Evolutionary conservation across 495 filamentous ascomycete genomes (phyloP), one percentile per base, ranked within the genome.

Genomic region (Xylaria intraflava): DNA sequence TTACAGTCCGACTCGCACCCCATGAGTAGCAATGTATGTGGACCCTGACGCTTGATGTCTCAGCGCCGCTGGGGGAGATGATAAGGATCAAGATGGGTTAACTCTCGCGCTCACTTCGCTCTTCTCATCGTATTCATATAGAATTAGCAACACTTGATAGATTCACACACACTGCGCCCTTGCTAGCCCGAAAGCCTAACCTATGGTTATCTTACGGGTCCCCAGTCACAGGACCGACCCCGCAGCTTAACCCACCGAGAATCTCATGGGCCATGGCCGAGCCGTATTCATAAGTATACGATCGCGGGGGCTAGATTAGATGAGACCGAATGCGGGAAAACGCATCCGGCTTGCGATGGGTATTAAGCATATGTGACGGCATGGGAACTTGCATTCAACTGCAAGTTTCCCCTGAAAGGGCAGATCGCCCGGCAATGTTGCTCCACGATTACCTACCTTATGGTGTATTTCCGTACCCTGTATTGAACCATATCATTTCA

Each of bases 1-100:
- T 39, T 40, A 19, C 53, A 56, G 17, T 30, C 46, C 30, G 46
- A 50, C n/a, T 51, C 40, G 22, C 53, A 56, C 11, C 40, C 23
- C 53, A 56, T 56, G 14, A n/a, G n/a, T n/a, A n/a, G 31, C 39
- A 0, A n/a, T 35, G 14, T 29, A 36, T n/a, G n/a, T n/a, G n/a
- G n/a, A n/a, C n/a, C n/a, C n/a, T n/a, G n/a, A 26, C 20, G 10
- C 9, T 12, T 27, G 12, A 38, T 36, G 14, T 46, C 17, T 14
- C 22, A 10, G 36, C 38, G 14, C 3, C 6, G 10, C n/a, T 7
- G 10, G 26, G 36, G 31, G 10, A 41, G 3, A 20, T 14, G 6
- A 29, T 30, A n/a, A 16, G 24, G 29, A 9, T 29, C 27, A 4
- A 29, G 27, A 9, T 4, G 27, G 9, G 27, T 9, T 4, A 29